Percentiles rank a stretch among this genome's conserved stretches.
phyloP scores from a whole-genome alignment of 2,329 filamentous ascomycete genomes.

The Knufia petricola region DNA sequence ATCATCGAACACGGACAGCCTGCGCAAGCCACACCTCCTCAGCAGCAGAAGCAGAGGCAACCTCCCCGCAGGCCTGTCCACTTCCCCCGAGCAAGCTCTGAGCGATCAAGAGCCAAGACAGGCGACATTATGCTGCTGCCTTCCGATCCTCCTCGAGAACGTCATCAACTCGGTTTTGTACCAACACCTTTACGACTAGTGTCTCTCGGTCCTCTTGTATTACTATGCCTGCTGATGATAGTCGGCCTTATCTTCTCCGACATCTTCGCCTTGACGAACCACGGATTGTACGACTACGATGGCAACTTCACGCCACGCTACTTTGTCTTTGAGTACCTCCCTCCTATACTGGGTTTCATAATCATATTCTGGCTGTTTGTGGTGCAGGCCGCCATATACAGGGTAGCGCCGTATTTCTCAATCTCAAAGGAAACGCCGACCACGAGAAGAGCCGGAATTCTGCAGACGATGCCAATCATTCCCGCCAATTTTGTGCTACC shows the following conservation, averaged over 20 bases:
- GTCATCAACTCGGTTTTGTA: conserved; percentile 53
- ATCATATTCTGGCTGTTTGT: conserved; percentile 70
- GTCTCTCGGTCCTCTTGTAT: conserved; percentile 52
- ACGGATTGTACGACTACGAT: conserved; percentile 59
- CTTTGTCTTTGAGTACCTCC: conserved; percentile 78
- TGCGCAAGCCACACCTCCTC: conserved; percentile 10
- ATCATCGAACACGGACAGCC: neutral
- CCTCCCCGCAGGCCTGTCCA: conserved; percentile 9
- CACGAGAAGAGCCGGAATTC: conserved; percentile 43
- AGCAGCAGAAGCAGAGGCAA: conserved; percentile 9
- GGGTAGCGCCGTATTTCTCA: conserved; percentile 67
- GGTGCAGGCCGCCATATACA: conserved; percentile 62
- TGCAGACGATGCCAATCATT: conserved; percentile 52
- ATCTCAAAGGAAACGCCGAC: conserved; percentile 41
- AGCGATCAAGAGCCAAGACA: conserved; percentile 12
- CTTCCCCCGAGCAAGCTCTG: conserved; percentile 9
- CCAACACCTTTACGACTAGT: conserved; percentile 61
- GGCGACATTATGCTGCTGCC: conserved; percentile 27
- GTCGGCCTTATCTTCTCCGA: conserved; percentile 63
- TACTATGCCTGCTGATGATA: conserved; percentile 60
- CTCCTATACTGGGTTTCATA: conserved; percentile 62
- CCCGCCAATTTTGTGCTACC: conserved; percentile 60
- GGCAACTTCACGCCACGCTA: conserved; percentile 64
- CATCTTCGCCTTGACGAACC: conserved; percentile 52
- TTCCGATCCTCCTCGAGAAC: conserved; percentile 37